A percentile compares a stretch with the other conserved stretches of the same genome.
phyloP scores from a whole-genome alignment of 208 protist species.

The Crithidia acanthocephali region DNA sequence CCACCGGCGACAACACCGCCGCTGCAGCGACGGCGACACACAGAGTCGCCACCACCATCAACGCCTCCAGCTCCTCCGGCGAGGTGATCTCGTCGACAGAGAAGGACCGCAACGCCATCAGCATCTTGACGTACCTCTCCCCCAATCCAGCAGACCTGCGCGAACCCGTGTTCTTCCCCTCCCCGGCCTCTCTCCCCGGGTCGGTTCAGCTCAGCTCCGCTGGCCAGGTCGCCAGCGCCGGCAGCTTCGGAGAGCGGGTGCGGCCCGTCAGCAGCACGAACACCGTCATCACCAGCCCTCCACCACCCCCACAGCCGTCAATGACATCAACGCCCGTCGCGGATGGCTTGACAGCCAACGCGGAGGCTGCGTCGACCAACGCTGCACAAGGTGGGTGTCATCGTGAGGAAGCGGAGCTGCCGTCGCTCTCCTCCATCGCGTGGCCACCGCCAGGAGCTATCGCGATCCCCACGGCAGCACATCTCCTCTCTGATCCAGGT shows the following conservation, averaged over 20 bases:
- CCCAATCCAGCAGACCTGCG: not conserved
- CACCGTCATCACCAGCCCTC: not conserved
- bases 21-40: too few relatives aligned
- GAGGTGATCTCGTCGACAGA: not conserved
- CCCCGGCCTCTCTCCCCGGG: not conserved
- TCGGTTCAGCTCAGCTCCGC: not conserved
- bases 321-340: too few relatives aligned
- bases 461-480: not conserved
- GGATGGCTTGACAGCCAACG: too few relatives aligned
- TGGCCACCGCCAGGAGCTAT: conserved; percentile 1
- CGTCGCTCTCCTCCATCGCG: not conserved
- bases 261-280: not conserved
- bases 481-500: not conserved
- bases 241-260: not conserved
- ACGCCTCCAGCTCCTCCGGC: not conserved
- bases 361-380: not conserved
- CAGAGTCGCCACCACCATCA: too few relatives aligned
- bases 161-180: not conserved
- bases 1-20: too few relatives aligned
- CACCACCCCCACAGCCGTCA: not conserved
- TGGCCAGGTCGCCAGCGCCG: not conserved
- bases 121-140: not conserved
- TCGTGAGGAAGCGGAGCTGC: not conserved
- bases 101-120: conserved; percentile 5
- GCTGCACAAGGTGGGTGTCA: not conserved